Evolutionary conservation across 1,139 yeast genomes (phyloP), one percentile per base, ranked within the genome.

Genomic region (Kurtzmaniella quercitrusa): DNA sequence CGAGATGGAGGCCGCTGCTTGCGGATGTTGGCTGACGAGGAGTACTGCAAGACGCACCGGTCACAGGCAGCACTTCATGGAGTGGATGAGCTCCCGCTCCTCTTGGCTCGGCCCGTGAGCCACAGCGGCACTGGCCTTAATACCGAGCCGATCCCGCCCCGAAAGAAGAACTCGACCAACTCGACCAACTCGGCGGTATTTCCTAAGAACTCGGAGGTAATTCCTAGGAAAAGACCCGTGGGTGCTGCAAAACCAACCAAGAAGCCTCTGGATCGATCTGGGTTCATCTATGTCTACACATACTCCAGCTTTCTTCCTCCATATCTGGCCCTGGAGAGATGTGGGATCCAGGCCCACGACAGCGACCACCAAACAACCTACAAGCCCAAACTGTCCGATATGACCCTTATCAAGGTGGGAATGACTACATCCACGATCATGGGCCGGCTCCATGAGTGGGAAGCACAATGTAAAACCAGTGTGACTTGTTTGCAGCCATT

Each of bases 211-310:
- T n/a, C n/a, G n/a, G n/a, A n/a, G n/a, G n/a, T n/a, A n/a, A n/a
- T n/a, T n/a, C n/a, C n/a, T n/a, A n/a, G n/a, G n/a, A n/a, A n/a
- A n/a, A n/a, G n/a, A n/a, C n/a, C n/a, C n/a, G n/a, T n/a, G n/a
- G n/a, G n/a, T n/a, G n/a, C n/a, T n/a, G n/a, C 43, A 23, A 25
- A 19, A 14, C 38, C 17, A 27, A n/a, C 10, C 4, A 27, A 14
- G 36, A 34, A n/a, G n/a, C n/a, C n/a, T n/a, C n/a, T n/a, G n/a
- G n/a, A n/a, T n/a, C n/a, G 23, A 7, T 42, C 39, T 3, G 85
- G 86, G 0, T 70, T 51, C 51, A 77, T 81, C 21, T 81, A 81
- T 53, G 66, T 79, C 1, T 81, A 78, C 53, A 79, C 85, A 0
- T 56, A 79, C 29, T 50, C 58, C 2, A 71, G 68, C 45, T 62